Evolutionary conservation across 2,329 filamentous ascomycete species (phyloP).

Genomic region (Microsporum audouinii): DNA sequence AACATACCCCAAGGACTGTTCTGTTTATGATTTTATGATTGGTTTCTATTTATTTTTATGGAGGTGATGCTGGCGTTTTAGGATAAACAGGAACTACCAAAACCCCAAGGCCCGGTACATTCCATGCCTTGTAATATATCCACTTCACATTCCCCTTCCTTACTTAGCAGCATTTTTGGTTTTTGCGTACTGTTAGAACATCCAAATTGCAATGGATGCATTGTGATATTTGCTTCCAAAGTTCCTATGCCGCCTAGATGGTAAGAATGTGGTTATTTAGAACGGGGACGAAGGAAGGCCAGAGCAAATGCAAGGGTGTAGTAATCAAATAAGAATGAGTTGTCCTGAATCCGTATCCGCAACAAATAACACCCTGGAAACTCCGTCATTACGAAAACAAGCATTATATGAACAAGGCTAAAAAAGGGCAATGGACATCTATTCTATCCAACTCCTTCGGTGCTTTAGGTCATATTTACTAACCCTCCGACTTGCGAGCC

Average conservation of each 20-base stretch:
- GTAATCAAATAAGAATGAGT: neutral
- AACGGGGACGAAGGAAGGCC: too few species aligned
- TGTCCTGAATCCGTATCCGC: neutral
- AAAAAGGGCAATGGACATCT: neutral
- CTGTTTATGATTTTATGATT: conserved; percentile 9
- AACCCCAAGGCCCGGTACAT: neutral
- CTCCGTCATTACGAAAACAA: neutral
- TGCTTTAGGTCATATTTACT: neutral
- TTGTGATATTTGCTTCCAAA: neutral
- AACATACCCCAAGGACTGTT: conserved; percentile 11
- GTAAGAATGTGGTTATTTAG: too few species aligned
- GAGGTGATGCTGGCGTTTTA: neutral
- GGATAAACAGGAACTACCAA: neutral
- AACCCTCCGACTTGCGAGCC: conserved; percentile 15
- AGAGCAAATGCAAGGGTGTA: neutral
- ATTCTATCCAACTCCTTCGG: neutral
- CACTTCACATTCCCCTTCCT: neutral
- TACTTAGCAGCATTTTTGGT: neutral
- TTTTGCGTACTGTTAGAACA: neutral
- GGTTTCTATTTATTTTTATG: neutral
- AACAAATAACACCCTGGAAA: neutral
- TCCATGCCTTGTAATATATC: neutral
- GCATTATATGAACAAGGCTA: neutral
- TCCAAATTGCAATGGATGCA: neutral
- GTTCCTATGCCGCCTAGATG: neutral